phyloP scores from a whole-genome alignment of 257 asterid genomes.

The Datura wrightii region DNA sequence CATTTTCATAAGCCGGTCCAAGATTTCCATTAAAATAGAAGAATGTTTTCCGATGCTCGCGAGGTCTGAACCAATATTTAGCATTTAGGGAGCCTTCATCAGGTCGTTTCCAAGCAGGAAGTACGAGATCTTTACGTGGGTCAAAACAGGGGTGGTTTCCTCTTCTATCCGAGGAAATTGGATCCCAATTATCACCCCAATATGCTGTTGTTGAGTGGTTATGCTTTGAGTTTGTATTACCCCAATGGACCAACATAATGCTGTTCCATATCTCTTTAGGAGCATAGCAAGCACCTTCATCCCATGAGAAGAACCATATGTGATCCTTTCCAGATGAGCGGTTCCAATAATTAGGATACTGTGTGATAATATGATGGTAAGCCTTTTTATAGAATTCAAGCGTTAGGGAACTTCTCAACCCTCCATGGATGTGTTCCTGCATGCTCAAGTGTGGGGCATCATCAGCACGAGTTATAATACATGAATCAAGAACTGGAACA shows the following conservation, averaged over 20 bases:
- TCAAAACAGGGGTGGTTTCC: constrained; percentile 93
- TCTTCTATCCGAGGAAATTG: constrained; percentile 74
- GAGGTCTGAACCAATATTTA: constrained; percentile 86
- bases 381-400: constrained; percentile 88
- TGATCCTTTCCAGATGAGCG: constrained; percentile 92
- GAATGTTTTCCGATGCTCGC: constrained; percentile 65
- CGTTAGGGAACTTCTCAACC: constrained; percentile 86
- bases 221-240: constrained; percentile 89
- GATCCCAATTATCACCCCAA: constrained; percentile 83
- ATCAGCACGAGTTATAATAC: constrained; percentile 91
- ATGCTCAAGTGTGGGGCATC: constrained; percentile 92
- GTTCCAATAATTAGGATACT: constrained; percentile 80
- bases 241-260: constrained; percentile 99
- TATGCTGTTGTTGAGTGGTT: constrained; percentile 94
- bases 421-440: constrained; percentile 64
- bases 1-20: constrained; percentile 84
- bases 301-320: constrained; percentile 98
- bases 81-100: constrained; percentile 60
- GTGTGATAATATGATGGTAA: constrained; percentile 65
- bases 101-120: constrained; percentile 96
- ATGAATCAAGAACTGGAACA: constrained; percentile 96
- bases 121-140: constrained; percentile 89
- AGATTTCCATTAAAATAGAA: constrained; percentile 96
- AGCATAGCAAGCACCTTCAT: constrained; percentile 99
- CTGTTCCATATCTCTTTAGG: constrained; percentile 99